Conservation (phyloP, 352 stramenopile genomes). For the Pythium utonaiense region DNA sequence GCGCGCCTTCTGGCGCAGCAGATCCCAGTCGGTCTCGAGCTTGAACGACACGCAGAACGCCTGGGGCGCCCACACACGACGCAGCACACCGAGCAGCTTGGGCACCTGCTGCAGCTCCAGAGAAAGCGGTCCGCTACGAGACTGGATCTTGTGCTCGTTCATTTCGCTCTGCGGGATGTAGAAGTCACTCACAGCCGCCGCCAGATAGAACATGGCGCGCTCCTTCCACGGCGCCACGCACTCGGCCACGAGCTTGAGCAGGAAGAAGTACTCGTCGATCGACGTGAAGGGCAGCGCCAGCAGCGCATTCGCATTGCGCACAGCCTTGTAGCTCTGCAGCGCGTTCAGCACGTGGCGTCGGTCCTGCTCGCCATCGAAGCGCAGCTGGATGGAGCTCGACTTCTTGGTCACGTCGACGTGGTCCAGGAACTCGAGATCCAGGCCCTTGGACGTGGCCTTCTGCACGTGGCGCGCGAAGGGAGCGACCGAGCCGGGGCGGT, state of each 20-base stretch:
- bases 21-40: slow-evolving; percentile 95
- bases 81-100: slow-evolving; percentile 94
- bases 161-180: slow-evolving; percentile 92
- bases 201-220: slow-evolving; percentile 90
- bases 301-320: slow-evolving; percentile 45
- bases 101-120: slow-evolving; percentile 92
- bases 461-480: slow-evolving; percentile 84
- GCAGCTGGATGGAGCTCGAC: slow-evolving; percentile 15
- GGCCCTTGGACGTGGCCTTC: slow-evolving; percentile 37
- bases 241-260: slow-evolving; percentile 82
- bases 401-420: slow-evolving; percentile 33
- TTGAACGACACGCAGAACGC: slow-evolving; percentile 98
- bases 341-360: slow-evolving; percentile 37
- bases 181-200: slow-evolving; percentile 98
- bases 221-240: slow-evolving; percentile 56
- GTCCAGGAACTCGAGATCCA: slow-evolving; percentile 76
- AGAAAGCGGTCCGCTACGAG: slow-evolving; percentile 53
- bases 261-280: slow-evolving; percentile 96
- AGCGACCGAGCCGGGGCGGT: slow-evolving; percentile 81
- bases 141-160: slow-evolving; percentile 97
- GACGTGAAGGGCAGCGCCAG: slow-evolving; percentile 92
- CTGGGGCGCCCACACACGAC: slow-evolving; percentile 90
- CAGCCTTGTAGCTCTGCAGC: slow-evolving; percentile 45
- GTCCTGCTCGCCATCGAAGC: slow-evolving; percentile 26
- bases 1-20: slow-evolving; percentile 92